phyloP scores from a whole-genome alignment of 2,329 filamentous ascomycete genomes.

The Mollisiaceae sp. region DNA sequence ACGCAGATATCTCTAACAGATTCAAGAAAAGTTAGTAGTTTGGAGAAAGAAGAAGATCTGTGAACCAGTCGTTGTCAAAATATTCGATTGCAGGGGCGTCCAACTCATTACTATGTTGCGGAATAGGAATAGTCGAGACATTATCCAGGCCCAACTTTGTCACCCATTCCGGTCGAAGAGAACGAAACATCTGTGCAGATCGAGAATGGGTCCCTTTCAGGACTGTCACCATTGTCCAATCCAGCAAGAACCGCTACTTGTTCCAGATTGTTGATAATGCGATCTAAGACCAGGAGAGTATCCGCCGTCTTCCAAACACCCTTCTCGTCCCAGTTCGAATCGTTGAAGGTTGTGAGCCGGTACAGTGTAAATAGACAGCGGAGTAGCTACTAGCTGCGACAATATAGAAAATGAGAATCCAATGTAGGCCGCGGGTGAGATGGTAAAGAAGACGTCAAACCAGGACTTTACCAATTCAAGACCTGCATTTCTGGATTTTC shows the following conservation, averaged over 20 bases:
- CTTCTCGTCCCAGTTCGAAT: not conserved
- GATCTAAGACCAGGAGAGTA: not conserved
- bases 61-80: slow-evolving; percentile 5
- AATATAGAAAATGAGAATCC: not conserved
- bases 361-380: not conserved
- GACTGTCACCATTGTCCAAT: not conserved
- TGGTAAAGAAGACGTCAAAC: not conserved
- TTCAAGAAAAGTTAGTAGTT: not conserved
- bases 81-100: not conserved
- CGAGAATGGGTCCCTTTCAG: not conserved
- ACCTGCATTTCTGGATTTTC: not conserved
- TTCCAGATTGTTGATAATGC: not conserved
- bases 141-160: not conserved
- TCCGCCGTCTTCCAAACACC: not conserved
- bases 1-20: too few species aligned
- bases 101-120: not conserved
- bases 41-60: slow-evolving; percentile 4
- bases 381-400: not conserved
- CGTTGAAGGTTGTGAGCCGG: not conserved
- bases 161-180: not conserved
- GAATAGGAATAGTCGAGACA: not conserved
- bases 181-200: not conserved
- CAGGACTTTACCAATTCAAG: not conserved
- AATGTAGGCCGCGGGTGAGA: not conserved
- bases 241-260: not conserved